Conservation (phyloP, 2,329 filamentous ascomycete genomes). For the Cadophora luteo-olivacea region DNA sequence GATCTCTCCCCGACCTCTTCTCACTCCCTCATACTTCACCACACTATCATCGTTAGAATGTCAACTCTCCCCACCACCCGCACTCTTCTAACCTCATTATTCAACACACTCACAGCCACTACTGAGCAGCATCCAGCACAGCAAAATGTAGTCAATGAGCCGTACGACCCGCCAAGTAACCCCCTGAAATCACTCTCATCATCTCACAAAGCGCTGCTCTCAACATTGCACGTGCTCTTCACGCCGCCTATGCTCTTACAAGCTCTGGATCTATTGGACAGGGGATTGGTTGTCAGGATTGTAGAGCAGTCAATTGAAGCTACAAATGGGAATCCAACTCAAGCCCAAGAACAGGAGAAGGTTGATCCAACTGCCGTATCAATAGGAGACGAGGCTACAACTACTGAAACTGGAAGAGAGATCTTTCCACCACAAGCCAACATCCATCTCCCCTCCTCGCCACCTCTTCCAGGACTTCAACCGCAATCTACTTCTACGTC, state of each 20-base stretch:
- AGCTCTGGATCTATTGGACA: constrained; percentile 86
- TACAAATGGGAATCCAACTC: background rate
- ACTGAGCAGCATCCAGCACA: background rate
- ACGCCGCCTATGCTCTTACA: constrained; percentile 76
- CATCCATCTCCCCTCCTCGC: constrained; percentile 20
- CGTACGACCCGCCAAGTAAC: constrained; percentile 25
- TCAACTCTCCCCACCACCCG: constrained; percentile 39
- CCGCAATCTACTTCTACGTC: background rate
- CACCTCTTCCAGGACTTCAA: background rate
- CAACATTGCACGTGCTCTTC: constrained; percentile 77
- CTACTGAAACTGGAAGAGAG: background rate
- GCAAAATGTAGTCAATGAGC: constrained; percentile 3
- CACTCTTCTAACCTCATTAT: constrained; percentile 40
- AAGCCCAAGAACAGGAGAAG: background rate
- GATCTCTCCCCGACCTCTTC: background rate
- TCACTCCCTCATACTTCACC: background rate
- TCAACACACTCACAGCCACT: constrained; percentile 37
- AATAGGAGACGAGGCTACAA: background rate
- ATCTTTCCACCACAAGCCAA: constrained; percentile 29
- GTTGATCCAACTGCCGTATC: background rate
- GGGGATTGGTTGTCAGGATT: constrained; percentile 70
- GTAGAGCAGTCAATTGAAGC: constrained; percentile 35
- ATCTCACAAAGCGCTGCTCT: constrained; percentile 52
- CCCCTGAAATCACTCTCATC: constrained; percentile 34
- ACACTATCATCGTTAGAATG: constrained; percentile 11